Conservation (phyloP, 768 basidiomycete species). For the Chalciporus pseudorubinellus region DNA sequence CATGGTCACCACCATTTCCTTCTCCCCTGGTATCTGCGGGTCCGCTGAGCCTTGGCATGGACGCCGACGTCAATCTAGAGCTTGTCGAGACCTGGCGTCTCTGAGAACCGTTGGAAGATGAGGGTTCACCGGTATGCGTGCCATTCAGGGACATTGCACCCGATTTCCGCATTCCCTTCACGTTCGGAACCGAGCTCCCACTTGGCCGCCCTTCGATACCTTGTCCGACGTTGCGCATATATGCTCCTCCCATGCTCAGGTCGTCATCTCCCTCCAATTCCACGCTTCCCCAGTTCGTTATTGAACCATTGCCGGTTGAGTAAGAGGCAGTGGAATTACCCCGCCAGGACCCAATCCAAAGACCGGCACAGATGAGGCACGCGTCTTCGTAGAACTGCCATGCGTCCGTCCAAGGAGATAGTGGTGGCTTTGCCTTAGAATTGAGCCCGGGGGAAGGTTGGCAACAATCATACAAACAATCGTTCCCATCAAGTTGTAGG, state of each 20-base stretch:
- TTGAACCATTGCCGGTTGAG: slow-evolving; percentile 45
- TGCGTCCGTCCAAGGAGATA: slow-evolving; percentile 64
- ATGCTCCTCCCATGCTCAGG: slow-evolving; percentile 38
- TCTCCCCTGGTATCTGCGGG: not conserved
- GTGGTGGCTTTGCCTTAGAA: slow-evolving; percentile 35
- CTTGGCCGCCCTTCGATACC: slow-evolving; percentile 67
- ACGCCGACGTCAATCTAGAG: slow-evolving; percentile 17
- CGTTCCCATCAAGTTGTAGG: slow-evolving; percentile 49
- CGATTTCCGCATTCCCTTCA: slow-evolving; percentile 41
- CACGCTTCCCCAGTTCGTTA: slow-evolving; percentile 53
- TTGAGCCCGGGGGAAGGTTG: slow-evolving; percentile 28
- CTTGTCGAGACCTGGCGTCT: slow-evolving; percentile 34
- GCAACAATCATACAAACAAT: slow-evolving; percentile 34
- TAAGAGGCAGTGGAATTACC: slow-evolving; percentile 47
- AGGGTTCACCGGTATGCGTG: slow-evolving; percentile 33
- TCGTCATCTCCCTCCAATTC: slow-evolving; percentile 69
- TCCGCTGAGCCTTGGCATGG: slow-evolving; percentile 30
- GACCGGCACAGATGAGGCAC: slow-evolving; percentile 75
- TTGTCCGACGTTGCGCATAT: slow-evolving; percentile 60
- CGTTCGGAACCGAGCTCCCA: slow-evolving; percentile 21
- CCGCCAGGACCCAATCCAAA: slow-evolving; percentile 75
- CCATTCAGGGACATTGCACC: slow-evolving; percentile 49
- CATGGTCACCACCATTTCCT: slow-evolving; percentile 3
- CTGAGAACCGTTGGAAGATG: slow-evolving; percentile 30
- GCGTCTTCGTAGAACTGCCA: slow-evolving; percentile 87